Conservation (phyloP, 2,329 filamentous ascomycete species). For the Colletotrichum cordylinicola region DNA sequence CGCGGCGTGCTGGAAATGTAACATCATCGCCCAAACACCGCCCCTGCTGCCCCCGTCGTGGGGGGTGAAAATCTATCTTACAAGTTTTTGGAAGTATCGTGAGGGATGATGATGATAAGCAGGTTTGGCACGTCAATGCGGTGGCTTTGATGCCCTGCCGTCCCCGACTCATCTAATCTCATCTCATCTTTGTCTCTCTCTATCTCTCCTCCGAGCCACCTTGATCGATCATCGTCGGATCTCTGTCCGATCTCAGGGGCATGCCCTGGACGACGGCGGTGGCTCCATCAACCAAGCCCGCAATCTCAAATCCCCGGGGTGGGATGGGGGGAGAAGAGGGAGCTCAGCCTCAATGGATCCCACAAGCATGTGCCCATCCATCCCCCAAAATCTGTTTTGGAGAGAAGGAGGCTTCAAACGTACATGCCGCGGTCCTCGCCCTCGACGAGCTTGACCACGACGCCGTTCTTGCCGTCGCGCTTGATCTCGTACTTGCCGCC, state of each 20-base stretch:
- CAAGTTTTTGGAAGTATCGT: neutral
- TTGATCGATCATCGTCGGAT: neutral
- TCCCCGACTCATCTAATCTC: neutral
- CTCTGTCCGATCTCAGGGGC: neutral
- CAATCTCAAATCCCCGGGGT: neutral
- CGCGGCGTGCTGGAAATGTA: neutral
- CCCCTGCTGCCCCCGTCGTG: neutral
- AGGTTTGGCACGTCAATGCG: neutral
- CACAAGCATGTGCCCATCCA: neutral
- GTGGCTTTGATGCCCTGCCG: neutral
- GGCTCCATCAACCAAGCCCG: neutral
- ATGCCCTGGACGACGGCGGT: neutral
- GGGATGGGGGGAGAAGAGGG: neutral
- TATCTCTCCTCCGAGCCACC: neutral
- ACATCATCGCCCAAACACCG: neutral
- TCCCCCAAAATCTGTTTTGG: neutral
- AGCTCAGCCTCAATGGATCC: neutral
- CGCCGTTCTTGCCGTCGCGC: conserved; percentile 40
- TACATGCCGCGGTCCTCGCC: conserved; percentile 36
- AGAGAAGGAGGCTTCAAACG: neutral
- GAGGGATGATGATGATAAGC: neutral
- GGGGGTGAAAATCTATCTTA: neutral
- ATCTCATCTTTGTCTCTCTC: neutral
- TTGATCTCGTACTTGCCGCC: conserved; percentile 79
- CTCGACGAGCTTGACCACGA: conserved; percentile 49